phyloP scores from a whole-genome alignment of 345 rosid species.

The Odontarrhena argentea region DNA sequence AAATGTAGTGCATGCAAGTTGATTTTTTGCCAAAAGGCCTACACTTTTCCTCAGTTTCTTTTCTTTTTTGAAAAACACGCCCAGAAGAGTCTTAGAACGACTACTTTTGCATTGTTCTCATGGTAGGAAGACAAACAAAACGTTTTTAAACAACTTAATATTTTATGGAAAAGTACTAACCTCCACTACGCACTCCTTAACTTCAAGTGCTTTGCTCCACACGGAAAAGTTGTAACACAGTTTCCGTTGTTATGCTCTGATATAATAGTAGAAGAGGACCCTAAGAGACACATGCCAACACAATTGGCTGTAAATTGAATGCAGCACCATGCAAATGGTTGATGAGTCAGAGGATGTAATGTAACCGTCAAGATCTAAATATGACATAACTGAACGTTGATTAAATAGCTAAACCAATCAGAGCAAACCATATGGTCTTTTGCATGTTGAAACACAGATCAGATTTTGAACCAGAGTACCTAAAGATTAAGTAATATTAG shows the following conservation, averaged over 20 bases:
- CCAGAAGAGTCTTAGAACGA: constrained; percentile 4
- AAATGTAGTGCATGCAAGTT: constrained; percentile 4
- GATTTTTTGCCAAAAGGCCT: not conserved
- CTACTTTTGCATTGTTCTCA: constrained; percentile 25
- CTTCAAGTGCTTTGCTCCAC: constrained; percentile 31
- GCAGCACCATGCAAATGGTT: constrained; percentile 30
- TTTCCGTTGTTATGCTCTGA: constrained; percentile 29
- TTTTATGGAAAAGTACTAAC: constrained; percentile 31
- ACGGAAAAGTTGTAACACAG: not conserved
- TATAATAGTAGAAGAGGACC: constrained; percentile 32
- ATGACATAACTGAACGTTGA: constrained; percentile 8
- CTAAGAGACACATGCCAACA: constrained; percentile 10
- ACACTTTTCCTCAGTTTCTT: not conserved
- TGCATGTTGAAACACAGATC: not conserved
- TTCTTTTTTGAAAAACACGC: not conserved
- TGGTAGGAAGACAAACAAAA: constrained; percentile 24
- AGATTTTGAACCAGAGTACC: constrained; percentile 1
- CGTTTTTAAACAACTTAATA: constrained; percentile 19
- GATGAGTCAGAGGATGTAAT: constrained; percentile 32
- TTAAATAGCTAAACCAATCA: constrained; percentile 27
- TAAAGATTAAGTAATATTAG: not conserved
- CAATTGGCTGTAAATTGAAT: constrained; percentile 21
- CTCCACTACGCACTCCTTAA: constrained; percentile 30
- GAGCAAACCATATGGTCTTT: constrained; percentile 19
- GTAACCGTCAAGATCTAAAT: constrained; percentile 34